phyloP scores from a whole-genome alignment of 768 basidiomycete genomes.

The Trametes villosa region DNA sequence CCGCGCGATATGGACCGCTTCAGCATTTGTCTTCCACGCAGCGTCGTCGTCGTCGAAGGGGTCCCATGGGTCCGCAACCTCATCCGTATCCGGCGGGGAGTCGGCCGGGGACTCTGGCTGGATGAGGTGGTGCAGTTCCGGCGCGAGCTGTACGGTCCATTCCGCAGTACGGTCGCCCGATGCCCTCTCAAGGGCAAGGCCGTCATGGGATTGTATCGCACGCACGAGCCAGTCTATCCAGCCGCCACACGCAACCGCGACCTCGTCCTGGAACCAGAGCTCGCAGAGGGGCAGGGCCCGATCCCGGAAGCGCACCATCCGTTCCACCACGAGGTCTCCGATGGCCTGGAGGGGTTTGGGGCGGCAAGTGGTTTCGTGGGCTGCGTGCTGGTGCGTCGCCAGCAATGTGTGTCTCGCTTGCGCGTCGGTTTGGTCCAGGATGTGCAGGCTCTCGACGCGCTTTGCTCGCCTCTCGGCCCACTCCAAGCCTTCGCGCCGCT shows the following conservation, averaged over 20 bases:
- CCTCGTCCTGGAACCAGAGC: constrained; percentile 49
- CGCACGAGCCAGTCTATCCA: constrained; percentile 60
- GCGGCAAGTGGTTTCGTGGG: constrained; percentile 52
- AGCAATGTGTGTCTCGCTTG: constrained; percentile 50
- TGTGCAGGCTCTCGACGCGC: constrained; percentile 35
- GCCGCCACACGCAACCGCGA: constrained; percentile 58
- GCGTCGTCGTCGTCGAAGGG: constrained; percentile 6
- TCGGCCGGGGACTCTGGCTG: background rate
- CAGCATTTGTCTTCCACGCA: background rate
- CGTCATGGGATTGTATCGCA: constrained; percentile 45
- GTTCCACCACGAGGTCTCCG: constrained; percentile 48
- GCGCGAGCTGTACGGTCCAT: constrained; percentile 39
- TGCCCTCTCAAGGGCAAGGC: constrained; percentile 26
- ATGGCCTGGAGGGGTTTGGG: constrained; percentile 53
- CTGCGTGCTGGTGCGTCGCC: constrained; percentile 50
- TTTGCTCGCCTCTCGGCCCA: constrained; percentile 33
- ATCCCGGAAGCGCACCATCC: constrained; percentile 60
- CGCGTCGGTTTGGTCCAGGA: constrained; percentile 1
- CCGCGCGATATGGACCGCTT: background rate
- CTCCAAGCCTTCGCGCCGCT: constrained; percentile 42
- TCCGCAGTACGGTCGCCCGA: constrained; percentile 27
- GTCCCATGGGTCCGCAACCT: constrained; percentile 8
- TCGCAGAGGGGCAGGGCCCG: constrained; percentile 48
- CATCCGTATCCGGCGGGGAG: constrained; percentile 12
- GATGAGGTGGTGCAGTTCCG: constrained; percentile 24